These are phyloP conservation scores for Starmera stellimalicola DNA, from an alignment of 1,139 yeast species.

Conservation along the genomic window DNA sequence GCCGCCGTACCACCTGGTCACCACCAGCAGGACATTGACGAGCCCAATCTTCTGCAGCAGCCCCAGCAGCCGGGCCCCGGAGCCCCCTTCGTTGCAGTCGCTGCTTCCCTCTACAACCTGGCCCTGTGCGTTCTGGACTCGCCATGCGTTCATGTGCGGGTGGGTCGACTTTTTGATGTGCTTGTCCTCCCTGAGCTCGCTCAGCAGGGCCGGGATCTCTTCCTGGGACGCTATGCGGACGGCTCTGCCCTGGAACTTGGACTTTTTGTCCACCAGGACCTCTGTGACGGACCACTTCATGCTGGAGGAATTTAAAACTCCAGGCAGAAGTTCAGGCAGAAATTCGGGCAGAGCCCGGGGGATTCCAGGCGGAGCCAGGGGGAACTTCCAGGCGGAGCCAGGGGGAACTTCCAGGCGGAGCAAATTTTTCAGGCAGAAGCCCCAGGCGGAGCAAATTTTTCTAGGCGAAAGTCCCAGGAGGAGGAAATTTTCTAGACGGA, in stretches of 20 bases:
- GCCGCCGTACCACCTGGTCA: conserved; percentile 71
- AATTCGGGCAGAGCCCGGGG: no score
- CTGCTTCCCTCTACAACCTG: conserved; percentile 30
- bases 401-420: no score
- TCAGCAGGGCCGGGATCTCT: conserved; percentile 32
- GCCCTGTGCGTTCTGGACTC: conserved; percentile 28
- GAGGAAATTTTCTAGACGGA: no score
- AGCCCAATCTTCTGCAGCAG: conserved; percentile 37
- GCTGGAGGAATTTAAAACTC: background rate
- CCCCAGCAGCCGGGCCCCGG: conserved; percentile 46
- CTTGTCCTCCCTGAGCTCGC: conserved; percentile 33
- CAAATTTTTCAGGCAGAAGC: no score
- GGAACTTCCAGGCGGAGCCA: no score
- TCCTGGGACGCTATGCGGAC: conserved; percentile 26
- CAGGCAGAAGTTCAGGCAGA: no score
- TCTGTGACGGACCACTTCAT: conserved; percentile 26
- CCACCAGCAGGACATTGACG: conserved; percentile 49
- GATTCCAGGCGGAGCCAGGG: no score
- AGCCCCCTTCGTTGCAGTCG: conserved; percentile 62
- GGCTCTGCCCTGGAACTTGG: conserved; percentile 54
- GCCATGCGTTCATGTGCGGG: conserved; percentile 64
- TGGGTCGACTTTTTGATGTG: conserved; percentile 46
- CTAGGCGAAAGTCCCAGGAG: no score
- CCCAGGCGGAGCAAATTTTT: no score
- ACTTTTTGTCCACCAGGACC: conserved; percentile 36